Conservation (phyloP, 768 basidiomycete genomes). For the Trametes maxima region DNA sequence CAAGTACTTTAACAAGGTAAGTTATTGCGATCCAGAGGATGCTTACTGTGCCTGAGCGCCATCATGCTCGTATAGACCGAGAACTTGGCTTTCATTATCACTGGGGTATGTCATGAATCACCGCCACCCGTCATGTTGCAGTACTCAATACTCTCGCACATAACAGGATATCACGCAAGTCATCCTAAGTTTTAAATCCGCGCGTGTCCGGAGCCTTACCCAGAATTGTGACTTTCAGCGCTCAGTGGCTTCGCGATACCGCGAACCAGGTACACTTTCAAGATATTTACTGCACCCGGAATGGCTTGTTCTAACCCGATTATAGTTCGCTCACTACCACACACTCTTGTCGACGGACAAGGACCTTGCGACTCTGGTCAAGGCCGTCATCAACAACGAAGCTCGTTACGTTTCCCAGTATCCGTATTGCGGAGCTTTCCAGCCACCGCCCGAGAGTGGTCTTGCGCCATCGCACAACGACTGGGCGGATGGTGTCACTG, state of each 20-base stretch:
- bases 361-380: constrained; percentile 64
- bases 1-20: constrained; percentile 67
- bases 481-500: constrained; percentile 68
- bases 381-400: constrained; percentile 83
- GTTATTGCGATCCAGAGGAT: constrained; percentile 5
- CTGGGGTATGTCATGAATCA: constrained; percentile 53
- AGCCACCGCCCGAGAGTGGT: constrained; percentile 77
- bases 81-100: constrained; percentile 80
- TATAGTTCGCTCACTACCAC: constrained; percentile 71
- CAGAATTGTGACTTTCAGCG: constrained; percentile 43
- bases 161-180: constrained; percentile 72
- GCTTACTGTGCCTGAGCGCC: background rate
- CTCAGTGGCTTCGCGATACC: constrained; percentile 84
- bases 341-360: constrained; percentile 57
- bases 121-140: background rate
- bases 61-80: constrained; percentile 44
- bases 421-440: constrained; percentile 82
- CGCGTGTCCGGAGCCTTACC: background rate
- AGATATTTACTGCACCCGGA: background rate
- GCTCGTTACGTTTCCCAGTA: constrained; percentile 70
- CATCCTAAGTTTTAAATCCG: background rate
- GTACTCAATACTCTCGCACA: background rate
- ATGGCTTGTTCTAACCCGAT: background rate
- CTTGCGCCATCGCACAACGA: constrained; percentile 63
- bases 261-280: constrained; percentile 62